A percentile compares a stretch with the other conserved stretches of the same genome.
Evolutionary conservation across 2,329 filamentous ascomycete genomes (phyloP).

Genomic region (Colletotrichum liaoningense): DNA sequence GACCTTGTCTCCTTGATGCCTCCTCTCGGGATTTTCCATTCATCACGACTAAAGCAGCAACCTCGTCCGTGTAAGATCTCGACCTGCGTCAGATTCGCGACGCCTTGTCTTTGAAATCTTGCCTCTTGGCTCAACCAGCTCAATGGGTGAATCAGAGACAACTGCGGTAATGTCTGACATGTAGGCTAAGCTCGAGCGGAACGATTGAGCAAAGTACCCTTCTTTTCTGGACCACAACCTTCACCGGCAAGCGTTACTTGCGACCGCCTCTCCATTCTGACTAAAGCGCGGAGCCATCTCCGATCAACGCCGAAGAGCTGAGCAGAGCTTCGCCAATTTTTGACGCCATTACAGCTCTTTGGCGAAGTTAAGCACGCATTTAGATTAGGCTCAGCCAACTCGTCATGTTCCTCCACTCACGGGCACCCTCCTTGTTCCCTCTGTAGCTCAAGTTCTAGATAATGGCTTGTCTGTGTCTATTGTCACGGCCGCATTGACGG

Average conservation of each 20-base stretch:
- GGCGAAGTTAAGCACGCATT: conserved; percentile 13
- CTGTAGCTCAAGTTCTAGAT: not conserved
- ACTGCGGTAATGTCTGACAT: not conserved
- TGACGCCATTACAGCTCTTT: not conserved
- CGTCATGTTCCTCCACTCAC: conserved; percentile 22
- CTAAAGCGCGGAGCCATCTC: conserved; percentile 18
- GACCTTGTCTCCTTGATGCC: not conserved
- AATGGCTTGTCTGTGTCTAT: not conserved
- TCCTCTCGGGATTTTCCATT: not conserved
- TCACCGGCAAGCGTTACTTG: not conserved
- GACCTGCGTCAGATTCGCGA: conserved; percentile 12
- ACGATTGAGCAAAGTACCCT: not conserved
- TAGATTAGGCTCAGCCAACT: conserved; percentile 21
- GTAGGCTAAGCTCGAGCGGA: not conserved
- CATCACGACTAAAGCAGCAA: not conserved
- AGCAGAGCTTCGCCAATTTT: not conserved
- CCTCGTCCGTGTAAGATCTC: conserved; percentile 7
- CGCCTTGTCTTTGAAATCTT: not conserved
- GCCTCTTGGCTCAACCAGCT: not conserved
- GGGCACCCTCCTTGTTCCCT: conserved; percentile 2
- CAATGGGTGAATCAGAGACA: not conserved
- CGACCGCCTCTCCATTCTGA: not conserved
- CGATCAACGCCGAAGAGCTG: conserved; percentile 11
- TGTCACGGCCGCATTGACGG: conserved; percentile 6
- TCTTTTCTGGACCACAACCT: not conserved